Percentiles rank a stretch among this genome's conserved stretches.
These are phyloP conservation scores for Juglanconis sp. DNA, from an alignment of 2,329 filamentous ascomycete species.

Conservation along the genomic window DNA sequence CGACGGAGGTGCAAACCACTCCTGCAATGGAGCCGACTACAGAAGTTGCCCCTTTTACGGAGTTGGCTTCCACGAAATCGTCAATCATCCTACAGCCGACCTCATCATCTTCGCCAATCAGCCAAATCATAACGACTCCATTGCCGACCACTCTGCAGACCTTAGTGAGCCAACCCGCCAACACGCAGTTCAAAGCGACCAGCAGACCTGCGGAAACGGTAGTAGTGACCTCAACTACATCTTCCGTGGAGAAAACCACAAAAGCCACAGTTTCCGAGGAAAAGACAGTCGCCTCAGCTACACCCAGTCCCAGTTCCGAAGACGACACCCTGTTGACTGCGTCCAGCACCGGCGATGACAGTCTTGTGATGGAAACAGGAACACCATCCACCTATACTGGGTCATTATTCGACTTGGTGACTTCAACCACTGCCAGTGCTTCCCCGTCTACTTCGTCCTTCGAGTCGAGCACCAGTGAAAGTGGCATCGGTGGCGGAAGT, in stretches of 20 bases:
- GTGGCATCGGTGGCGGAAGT: conserved; percentile 9
- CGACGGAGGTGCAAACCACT: not conserved
- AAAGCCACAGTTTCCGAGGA: not conserved
- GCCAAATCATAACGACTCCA: not conserved
- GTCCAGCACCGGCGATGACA: conserved; percentile 3
- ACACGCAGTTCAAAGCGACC: not conserved
- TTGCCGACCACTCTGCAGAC: not conserved
- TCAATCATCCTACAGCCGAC: not conserved
- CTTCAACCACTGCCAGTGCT: conserved; percentile 1
- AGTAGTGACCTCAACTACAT: not conserved
- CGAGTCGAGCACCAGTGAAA: not conserved
- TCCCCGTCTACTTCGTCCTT: not conserved
- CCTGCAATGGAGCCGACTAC: not conserved
- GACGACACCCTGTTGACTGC: not conserved
- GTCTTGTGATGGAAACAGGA: conserved; percentile 10
- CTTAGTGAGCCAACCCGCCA: not conserved
- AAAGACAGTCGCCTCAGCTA: not conserved
- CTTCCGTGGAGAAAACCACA: not conserved
- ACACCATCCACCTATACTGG: not conserved
- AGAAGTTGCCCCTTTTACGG: not conserved
- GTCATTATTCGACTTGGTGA: conserved; percentile 1
- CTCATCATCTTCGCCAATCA: not conserved
- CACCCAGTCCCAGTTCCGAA: not conserved
- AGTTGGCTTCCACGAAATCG: not conserved
- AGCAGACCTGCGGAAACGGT: not conserved